phyloP scores from a whole-genome alignment of 352 stramenopile genomes.

The Poterioochromonas sp. region DNA sequence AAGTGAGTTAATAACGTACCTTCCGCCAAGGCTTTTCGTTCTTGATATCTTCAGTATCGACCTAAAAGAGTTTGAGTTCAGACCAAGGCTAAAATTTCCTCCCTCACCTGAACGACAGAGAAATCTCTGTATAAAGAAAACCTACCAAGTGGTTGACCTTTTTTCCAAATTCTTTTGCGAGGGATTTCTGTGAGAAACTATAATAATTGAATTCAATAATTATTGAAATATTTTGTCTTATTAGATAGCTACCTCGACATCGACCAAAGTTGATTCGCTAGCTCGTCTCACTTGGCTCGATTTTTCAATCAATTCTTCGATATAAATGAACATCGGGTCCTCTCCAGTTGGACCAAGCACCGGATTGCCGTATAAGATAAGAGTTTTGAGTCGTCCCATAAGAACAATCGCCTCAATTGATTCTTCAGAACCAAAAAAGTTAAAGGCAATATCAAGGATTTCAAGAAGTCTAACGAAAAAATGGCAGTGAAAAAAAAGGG shows the following conservation, averaged over 20 bases:
- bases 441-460: slow-evolving; percentile 19
- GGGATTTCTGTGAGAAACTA: slow-evolving; percentile 33
- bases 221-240: background rate
- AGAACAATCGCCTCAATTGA: background rate
- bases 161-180: slow-evolving; percentile 9
- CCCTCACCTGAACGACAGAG: slow-evolving; percentile 24
- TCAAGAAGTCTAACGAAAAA: slow-evolving; percentile 26
- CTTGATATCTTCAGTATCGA: background rate
- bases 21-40: background rate
- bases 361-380: slow-evolving; percentile 32
- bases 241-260: background rate
- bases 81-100: background rate
- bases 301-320: slow-evolving; percentile 29
- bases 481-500: background rate
- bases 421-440: slow-evolving; percentile 9
- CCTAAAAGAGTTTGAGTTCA: background rate
- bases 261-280: background rate
- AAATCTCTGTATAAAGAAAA: slow-evolving; percentile 17
- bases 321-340: slow-evolving; percentile 27
- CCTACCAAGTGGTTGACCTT: slow-evolving; percentile 10
- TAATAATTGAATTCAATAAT: background rate
- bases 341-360: slow-evolving; percentile 27
- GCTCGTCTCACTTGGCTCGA: background rate
- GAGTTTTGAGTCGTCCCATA: background rate
- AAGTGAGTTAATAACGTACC: background rate